A percentile compares a stretch with the other conserved stretches of the same genome.
Evolutionary conservation across 495 filamentous ascomycete species (phyloP).

Genomic region (Neurospora hispaniola): DNA sequence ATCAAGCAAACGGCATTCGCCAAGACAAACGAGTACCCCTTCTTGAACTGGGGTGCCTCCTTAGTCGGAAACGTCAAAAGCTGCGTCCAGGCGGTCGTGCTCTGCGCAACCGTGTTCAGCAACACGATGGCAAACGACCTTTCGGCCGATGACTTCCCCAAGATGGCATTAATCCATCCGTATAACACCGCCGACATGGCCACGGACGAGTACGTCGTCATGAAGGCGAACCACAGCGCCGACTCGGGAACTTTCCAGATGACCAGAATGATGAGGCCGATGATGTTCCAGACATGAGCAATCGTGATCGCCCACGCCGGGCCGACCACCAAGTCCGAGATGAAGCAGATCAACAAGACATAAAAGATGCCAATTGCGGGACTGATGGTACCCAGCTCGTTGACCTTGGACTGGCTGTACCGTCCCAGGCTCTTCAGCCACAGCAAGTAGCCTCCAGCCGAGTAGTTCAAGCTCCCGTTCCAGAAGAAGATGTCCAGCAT

Average conservation of each 20-base stretch:
- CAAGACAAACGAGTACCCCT: slow-evolving; percentile 39
- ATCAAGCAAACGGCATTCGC: slow-evolving; percentile 37
- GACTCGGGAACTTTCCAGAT: slow-evolving; percentile 38
- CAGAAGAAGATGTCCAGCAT: slow-evolving; percentile 40
- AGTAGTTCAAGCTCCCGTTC: slow-evolving; percentile 30
- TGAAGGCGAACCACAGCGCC: slow-evolving; percentile 39
- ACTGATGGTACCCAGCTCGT: slow-evolving; percentile 23
- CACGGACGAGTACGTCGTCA: slow-evolving; percentile 18
- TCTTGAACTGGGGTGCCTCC: slow-evolving; percentile 32
- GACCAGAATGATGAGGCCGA: slow-evolving; percentile 22
- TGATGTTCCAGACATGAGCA: slow-evolving; percentile 17
- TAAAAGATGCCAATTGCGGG: slow-evolving; percentile 36
- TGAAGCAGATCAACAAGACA: slow-evolving; percentile 33
- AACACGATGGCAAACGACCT: slow-evolving; percentile 21
- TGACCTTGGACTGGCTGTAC: slow-evolving; percentile 18
- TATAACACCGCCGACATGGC: slow-evolving; percentile 26
- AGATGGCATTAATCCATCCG: slow-evolving; percentile 24
- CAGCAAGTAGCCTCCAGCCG: slow-evolving; percentile 29
- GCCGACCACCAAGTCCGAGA: slow-evolving; percentile 30
- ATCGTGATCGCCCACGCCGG: slow-evolving; percentile 29
- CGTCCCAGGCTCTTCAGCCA: slow-evolving; percentile 27
- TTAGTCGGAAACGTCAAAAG: slow-evolving; percentile 30
- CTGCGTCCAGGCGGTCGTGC: slow-evolving; percentile 27
- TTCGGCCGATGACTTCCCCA: slow-evolving; percentile 20
- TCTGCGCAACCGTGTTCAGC: slow-evolving; percentile 23